Evolutionary conservation across 345 rosid genomes (phyloP).

Genomic region (Tarenaya hassleriana): DNA sequence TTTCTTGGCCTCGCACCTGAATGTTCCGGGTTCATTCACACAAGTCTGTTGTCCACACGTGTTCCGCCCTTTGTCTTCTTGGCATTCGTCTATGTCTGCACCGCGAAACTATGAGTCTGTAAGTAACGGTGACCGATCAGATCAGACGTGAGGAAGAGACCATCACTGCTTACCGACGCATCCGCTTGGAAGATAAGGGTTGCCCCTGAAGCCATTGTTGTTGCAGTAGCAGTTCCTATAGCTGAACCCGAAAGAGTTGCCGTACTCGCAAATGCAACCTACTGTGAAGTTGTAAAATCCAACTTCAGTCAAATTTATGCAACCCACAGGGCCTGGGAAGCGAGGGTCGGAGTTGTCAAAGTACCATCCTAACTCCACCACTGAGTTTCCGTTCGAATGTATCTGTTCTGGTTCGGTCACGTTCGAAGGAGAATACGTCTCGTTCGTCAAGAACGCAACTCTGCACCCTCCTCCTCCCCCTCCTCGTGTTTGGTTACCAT

Average conservation of each 20-base stretch:
- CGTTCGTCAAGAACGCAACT: slow-evolving; percentile 17
- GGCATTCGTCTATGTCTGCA: slow-evolving; percentile 14
- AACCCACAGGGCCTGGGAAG: no score
- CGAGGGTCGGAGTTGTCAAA: no score
- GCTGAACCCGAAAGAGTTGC: not conserved
- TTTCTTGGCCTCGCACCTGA: not conserved
- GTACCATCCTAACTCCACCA: no score
- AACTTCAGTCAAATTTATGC: no score
- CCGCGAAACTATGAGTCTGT: not conserved
- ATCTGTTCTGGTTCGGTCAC: slow-evolving; percentile 17
- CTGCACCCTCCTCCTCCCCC: slow-evolving; percentile 12
- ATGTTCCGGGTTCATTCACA: not conserved
- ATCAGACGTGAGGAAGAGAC: no score
- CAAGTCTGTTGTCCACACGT: not conserved
- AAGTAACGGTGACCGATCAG: no score
- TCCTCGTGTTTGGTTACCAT: not conserved
- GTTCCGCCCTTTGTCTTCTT: not conserved
- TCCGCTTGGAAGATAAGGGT: slow-evolving; percentile 24
- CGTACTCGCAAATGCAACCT: no score
- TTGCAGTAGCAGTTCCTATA: slow-evolving; percentile 23
- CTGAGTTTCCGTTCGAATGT: no score
- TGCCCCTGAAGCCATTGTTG: slow-evolving; percentile 26
- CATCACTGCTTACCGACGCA: slow-evolving; percentile 27
- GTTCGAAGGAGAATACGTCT: not conserved
- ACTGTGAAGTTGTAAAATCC: no score